Percentiles rank a stretch among this genome's conserved stretches.
phyloP scores from a whole-genome alignment of 768 basidiomycete genomes.

The Tricholoma saponaceum region DNA sequence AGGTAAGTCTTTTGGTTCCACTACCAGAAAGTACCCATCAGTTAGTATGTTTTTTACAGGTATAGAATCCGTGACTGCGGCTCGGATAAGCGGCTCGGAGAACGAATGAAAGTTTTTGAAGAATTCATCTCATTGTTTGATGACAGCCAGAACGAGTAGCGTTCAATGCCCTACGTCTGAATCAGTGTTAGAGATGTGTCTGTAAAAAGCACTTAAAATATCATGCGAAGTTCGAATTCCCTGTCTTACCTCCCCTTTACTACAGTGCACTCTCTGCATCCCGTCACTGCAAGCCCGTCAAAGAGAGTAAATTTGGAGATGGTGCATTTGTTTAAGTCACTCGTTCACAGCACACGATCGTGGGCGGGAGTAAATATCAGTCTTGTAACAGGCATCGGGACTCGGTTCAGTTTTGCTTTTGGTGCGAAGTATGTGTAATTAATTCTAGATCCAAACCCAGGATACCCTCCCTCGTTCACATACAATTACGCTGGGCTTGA shows the following conservation, averaged over 20 bases:
- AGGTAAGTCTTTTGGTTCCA: slow-evolving; percentile 19
- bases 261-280: no score
- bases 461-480: neutral
- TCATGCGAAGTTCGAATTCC: no score
- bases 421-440: neutral
- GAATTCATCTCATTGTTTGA: slow-evolving; percentile 40
- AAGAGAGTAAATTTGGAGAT: neutral
- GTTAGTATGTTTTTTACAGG: slow-evolving; percentile 18
- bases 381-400: no score
- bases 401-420: no score
- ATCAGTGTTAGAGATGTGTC: neutral
- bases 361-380: no score
- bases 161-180: neutral
- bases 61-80: slow-evolving; percentile 30
- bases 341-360: no score
- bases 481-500: neutral
- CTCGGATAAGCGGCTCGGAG: slow-evolving; percentile 27
- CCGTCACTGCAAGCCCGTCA: no score
- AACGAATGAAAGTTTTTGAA: slow-evolving; percentile 38
- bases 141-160: slow-evolving; percentile 11
- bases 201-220: no score
- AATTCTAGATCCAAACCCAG: neutral
- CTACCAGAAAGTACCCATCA: neutral
- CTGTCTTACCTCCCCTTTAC: no score
- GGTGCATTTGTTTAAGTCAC: neutral